These are phyloP conservation scores for Fusarium papillatum DNA, from an alignment of 2,329 filamentous ascomycete genomes.

Conservation along the genomic window DNA sequence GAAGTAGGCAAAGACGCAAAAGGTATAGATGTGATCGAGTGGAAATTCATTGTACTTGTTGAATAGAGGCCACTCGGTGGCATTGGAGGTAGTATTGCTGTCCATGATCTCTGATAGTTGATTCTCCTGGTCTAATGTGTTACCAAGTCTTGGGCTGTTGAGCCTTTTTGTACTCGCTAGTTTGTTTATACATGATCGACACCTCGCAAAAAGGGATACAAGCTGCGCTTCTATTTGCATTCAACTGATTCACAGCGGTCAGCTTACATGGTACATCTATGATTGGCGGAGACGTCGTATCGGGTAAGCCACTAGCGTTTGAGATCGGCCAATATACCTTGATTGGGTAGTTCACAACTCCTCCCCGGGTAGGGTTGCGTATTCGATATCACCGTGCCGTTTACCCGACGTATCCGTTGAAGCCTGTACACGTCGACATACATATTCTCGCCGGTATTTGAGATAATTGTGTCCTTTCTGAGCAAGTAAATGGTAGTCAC, in stretches of 20 bases:
- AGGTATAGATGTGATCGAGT: neutral
- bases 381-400: neutral
- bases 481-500: neutral
- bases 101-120: neutral
- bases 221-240: neutral
- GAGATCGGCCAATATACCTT: neutral
- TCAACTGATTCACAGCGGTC: neutral
- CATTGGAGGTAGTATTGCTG: neutral
- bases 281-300: neutral
- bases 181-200: neutral
- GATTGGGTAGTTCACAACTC: neutral
- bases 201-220: neutral
- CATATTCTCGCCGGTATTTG: neutral
- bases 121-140: neutral
- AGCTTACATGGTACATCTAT: neutral
- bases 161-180: neutral
- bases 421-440: neutral
- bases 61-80: neutral
- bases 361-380: neutral
- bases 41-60: neutral
- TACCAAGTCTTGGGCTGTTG: neutral
- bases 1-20: neutral
- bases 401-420: neutral
- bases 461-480: neutral
- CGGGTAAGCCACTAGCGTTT: no score